A percentile compares a stretch with the other conserved stretches of the same genome.
Evolutionary conservation across 75 land plant species (phyloP).

Genomic region (Picea sitchensis): DNA sequence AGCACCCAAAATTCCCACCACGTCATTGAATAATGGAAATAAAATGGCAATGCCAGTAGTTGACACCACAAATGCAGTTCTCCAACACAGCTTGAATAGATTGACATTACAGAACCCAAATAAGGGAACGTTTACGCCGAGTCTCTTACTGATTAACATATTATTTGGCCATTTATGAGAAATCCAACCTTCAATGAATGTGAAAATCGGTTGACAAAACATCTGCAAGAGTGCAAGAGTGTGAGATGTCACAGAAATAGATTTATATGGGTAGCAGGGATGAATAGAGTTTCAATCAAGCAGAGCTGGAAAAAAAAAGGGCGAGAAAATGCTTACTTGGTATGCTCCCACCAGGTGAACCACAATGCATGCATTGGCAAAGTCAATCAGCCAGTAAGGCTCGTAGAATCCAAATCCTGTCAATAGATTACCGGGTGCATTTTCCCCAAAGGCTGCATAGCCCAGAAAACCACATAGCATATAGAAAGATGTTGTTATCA

Average conservation of each 20-base stretch:
- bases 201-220: slow-evolving; percentile 31
- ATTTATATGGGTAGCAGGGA: not conserved
- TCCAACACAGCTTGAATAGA: slow-evolving; percentile 27
- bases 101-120: slow-evolving; percentile 18
- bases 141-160: slow-evolving; percentile 9
- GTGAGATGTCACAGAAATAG: not conserved
- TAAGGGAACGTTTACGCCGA: slow-evolving; percentile 13
- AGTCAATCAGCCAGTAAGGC: slow-evolving; percentile 72
- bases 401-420: slow-evolving; percentile 73
- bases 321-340: slow-evolving; percentile 38
- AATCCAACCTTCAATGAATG: slow-evolving; percentile 21
- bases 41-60: slow-evolving; percentile 32
- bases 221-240: slow-evolving; percentile 25
- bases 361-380: slow-evolving; percentile 73
- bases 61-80: slow-evolving; percentile 38
- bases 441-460: slow-evolving; percentile 77
- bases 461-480: slow-evolving; percentile 68
- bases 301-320: not conserved
- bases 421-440: slow-evolving; percentile 67
- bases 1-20: slow-evolving; percentile 40
- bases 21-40: slow-evolving; percentile 40
- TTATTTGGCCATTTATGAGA: slow-evolving; percentile 21
- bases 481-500: slow-evolving; percentile 59
- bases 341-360: slow-evolving; percentile 74
- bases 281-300: not conserved